Evolutionary conservation across 169 alveolate genomes (phyloP).

Genomic region (Plasmodium adleri): DNA sequence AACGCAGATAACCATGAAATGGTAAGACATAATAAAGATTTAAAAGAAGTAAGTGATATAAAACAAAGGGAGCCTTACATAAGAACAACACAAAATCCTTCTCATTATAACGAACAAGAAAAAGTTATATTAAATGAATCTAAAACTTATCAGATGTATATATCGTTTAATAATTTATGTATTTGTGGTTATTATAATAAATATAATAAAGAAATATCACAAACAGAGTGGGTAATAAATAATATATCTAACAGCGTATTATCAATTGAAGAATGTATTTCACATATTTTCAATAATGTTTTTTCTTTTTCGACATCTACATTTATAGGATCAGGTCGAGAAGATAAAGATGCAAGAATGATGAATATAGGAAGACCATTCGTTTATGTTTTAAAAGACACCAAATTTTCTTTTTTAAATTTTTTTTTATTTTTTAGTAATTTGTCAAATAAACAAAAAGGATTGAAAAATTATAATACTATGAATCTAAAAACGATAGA

Average conservation of each 20-base stretch:
- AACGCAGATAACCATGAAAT: too few relatives aligned
- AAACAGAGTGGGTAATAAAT: conserved; percentile 69
- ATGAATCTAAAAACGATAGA: conserved; percentile 33
- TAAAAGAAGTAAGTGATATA: too few relatives aligned
- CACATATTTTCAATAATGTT: conserved; percentile 36
- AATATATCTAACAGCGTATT: conserved; percentile 14
- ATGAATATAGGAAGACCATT: conserved; percentile 82
- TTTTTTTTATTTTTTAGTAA: conserved; percentile 62
- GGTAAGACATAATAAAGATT: too few relatives aligned
- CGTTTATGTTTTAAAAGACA: conserved; percentile 62
- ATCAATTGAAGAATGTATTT: conserved; percentile 74
- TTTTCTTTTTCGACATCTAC: conserved; percentile 23
- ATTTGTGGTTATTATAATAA: conserved; percentile 74
- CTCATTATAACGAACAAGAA: too few relatives aligned
- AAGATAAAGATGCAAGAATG: conserved; percentile 94
- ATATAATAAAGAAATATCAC: conserved; percentile 69
- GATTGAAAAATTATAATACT: not conserved
- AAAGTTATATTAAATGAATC: too few relatives aligned
- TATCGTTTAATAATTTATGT: conserved; percentile 66
- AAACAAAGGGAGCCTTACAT: too few relatives aligned
- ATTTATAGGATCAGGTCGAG: conserved; percentile 90
- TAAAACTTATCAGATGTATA: conserved; percentile 20
- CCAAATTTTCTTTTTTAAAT: conserved; percentile 67
- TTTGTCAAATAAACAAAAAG: conserved; percentile 10
- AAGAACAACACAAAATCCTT: too few relatives aligned